phyloP scores from a whole-genome alignment of 495 filamentous ascomycete genomes.

The Durotheca rogersii region DNA sequence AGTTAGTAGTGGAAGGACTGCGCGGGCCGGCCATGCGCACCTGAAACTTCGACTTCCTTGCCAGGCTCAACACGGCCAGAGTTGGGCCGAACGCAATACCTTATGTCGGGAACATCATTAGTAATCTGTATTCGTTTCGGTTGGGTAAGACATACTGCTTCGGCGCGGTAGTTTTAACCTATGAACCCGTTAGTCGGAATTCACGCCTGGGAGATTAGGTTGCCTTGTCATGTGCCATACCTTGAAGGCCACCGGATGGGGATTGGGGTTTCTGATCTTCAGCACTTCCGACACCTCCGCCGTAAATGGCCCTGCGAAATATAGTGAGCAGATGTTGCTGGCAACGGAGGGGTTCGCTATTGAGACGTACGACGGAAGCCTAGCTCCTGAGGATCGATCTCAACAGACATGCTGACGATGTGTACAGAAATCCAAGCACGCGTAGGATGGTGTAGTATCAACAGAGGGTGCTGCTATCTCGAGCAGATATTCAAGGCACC shows the following conservation, averaged over 20 bases:
- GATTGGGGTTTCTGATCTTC: conserved; percentile 74
- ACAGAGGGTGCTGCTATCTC: conserved; percentile 1
- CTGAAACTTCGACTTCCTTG: conserved; percentile 85
- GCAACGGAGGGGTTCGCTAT: neutral
- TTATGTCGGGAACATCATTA: conserved; percentile 37
- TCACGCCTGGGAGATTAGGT: neutral
- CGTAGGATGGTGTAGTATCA: neutral
- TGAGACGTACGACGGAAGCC: conserved; percentile 79
- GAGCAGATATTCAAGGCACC: conserved; percentile 10
- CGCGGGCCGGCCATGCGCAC: conserved; percentile 50
- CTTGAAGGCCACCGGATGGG: conserved; percentile 90
- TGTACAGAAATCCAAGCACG: conserved; percentile 4
- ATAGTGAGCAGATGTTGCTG: conserved; percentile 14
- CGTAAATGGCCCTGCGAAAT: conserved; percentile 79
- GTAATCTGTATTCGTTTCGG: conserved; percentile 6
- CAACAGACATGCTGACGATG: conserved; percentile 75
- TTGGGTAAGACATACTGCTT: conserved; percentile 75
- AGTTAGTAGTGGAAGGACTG: conserved; percentile 25
- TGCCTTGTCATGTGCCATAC: conserved; percentile 49
- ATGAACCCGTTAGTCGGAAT: conserved; percentile 19
- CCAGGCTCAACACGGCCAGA: conserved; percentile 91
- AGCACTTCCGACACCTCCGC: conserved; percentile 85
- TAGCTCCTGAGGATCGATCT: conserved; percentile 87
- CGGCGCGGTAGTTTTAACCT: conserved; percentile 99
- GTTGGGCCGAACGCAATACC: conserved; percentile 97